These are phyloP conservation scores for Clausena lansium DNA, from an alignment of 345 rosid species.

Conservation along the genomic window DNA sequence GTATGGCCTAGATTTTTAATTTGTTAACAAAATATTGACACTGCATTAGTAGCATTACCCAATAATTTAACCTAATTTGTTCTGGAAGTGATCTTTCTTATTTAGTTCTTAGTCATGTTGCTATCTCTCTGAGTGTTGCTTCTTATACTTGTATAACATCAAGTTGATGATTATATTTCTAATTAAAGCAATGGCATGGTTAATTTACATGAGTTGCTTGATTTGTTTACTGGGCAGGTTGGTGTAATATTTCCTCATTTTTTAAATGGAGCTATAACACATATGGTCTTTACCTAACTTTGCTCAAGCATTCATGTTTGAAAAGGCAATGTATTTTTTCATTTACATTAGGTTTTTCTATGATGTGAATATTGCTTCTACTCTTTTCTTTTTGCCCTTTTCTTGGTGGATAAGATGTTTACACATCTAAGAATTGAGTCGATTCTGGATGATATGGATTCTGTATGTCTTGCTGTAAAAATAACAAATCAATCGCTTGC, in stretches of 20 bases:
- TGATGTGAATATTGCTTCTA: not conserved
- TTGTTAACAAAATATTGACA: not conserved
- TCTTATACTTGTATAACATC: not conserved
- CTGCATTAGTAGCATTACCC: not conserved
- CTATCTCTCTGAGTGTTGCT: not conserved
- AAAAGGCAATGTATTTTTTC: not conserved
- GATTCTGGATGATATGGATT: not conserved
- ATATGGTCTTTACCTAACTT: not conserved
- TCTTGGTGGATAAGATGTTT: not conserved
- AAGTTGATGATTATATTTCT: not conserved
- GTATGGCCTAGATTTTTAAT: conserved; percentile 37
- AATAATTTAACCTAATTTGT: not conserved
- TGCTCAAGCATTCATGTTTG: not conserved
- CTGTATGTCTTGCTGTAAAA: not conserved
- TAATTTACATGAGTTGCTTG: not conserved
- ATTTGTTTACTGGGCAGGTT: not conserved
- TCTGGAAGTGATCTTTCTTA: not conserved
- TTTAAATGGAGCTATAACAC: not conserved
- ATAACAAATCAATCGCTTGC: not conserved
- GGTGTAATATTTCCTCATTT: not conserved
- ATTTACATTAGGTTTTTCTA: not conserved
- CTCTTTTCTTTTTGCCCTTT: not conserved
- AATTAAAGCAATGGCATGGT: not conserved
- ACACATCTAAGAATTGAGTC: not conserved
- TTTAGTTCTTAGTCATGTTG: not conserved